These are phyloP conservation scores for Blastobotrys peoriensis DNA, from an alignment of 805 yeast genomes.

Conservation along the genomic window DNA sequence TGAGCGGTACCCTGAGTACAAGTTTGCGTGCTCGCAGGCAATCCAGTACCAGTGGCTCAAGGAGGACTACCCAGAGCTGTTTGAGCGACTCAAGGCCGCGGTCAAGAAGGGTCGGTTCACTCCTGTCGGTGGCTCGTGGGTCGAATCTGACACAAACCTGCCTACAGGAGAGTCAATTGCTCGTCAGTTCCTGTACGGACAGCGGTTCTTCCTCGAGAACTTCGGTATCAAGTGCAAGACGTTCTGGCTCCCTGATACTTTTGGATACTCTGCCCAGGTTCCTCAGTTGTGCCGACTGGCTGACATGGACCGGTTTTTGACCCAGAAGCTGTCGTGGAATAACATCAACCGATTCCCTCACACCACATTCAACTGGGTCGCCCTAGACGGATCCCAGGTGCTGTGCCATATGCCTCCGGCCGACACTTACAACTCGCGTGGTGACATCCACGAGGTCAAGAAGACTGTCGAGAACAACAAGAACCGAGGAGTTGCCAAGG, in stretches of 20 bases:
- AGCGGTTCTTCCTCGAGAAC: slow-evolving; percentile 70
- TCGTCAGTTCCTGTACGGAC: slow-evolving; percentile 87
- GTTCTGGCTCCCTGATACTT: slow-evolving; percentile 96
- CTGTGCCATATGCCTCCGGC: slow-evolving; percentile 98
- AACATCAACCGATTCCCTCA: slow-evolving; percentile 89
- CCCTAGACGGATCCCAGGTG: slow-evolving; percentile 88
- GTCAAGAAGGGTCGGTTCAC: slow-evolving; percentile 69
- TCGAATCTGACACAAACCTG: slow-evolving; percentile 91
- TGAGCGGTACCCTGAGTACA: slow-evolving; percentile 86
- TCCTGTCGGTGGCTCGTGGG: slow-evolving; percentile 98
- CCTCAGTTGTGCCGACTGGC: slow-evolving; percentile 88
- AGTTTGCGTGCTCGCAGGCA: slow-evolving; percentile 92
- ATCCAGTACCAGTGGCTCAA: slow-evolving; percentile 93
- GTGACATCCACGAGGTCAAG: slow-evolving; percentile 85
- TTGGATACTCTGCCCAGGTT: slow-evolving; percentile 91
- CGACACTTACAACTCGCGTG: slow-evolving; percentile 91
- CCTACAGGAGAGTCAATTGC: slow-evolving; percentile 89
- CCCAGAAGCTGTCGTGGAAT: slow-evolving; percentile 96
- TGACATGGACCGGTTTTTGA: slow-evolving; percentile 76
- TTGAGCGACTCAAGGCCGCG: slow-evolving; percentile 49
- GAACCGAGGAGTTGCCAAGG: slow-evolving; percentile 70
- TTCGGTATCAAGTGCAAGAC: slow-evolving; percentile 71
- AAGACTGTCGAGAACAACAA: slow-evolving; percentile 77
- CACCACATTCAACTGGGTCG: slow-evolving; percentile 92
- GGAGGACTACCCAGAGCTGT: slow-evolving; percentile 80